These are phyloP conservation scores for Dryadomyces quercivorus DNA, from an alignment of 2,329 filamentous ascomycete genomes.

Conservation along the genomic window DNA sequence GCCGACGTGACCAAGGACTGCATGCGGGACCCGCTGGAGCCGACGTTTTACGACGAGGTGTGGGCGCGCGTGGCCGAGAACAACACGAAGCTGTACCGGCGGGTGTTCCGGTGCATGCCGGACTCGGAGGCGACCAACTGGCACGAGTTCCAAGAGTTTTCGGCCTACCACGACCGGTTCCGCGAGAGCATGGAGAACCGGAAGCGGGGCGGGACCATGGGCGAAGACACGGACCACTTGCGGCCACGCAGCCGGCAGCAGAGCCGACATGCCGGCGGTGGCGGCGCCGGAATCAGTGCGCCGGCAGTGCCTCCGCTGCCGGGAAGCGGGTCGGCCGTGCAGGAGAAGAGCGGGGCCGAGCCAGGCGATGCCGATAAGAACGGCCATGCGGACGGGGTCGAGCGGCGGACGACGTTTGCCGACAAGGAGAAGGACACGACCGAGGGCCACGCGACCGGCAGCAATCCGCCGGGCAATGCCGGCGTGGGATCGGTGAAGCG, in stretches of 20 bases:
- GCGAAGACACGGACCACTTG: slow-evolving; percentile 15
- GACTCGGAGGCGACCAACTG: slow-evolving; percentile 89
- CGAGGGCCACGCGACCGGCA: neutral
- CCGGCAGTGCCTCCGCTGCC: neutral
- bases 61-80: slow-evolving; percentile 85
- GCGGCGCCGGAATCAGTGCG: neutral
- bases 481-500: slow-evolving; percentile 43
- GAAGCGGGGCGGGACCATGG: slow-evolving; percentile 26
- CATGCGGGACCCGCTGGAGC: slow-evolving; percentile 80
- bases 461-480: slow-evolving; percentile 9
- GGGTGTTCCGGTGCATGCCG: slow-evolving; percentile 93
- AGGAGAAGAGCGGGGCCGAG: slow-evolving; percentile 14
- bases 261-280: slow-evolving; percentile 14
- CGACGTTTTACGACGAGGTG: slow-evolving; percentile 72
- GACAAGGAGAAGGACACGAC: slow-evolving; percentile 14
- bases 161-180: slow-evolving; percentile 67
- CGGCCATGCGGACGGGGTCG: neutral
- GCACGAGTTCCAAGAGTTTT: slow-evolving; percentile 83
- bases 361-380: slow-evolving; percentile 18
- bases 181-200: slow-evolving; percentile 48
- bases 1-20: slow-evolving; percentile 77
- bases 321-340: neutral
- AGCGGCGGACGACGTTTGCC: slow-evolving; percentile 40
- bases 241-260: neutral
- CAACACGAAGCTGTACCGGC: slow-evolving; percentile 88